A percentile compares a stretch with the other conserved stretches of the same genome.
These are phyloP conservation scores for Phytophthora fragariae DNA, from an alignment of 352 stramenopile genomes.

Conservation along the genomic window DNA sequence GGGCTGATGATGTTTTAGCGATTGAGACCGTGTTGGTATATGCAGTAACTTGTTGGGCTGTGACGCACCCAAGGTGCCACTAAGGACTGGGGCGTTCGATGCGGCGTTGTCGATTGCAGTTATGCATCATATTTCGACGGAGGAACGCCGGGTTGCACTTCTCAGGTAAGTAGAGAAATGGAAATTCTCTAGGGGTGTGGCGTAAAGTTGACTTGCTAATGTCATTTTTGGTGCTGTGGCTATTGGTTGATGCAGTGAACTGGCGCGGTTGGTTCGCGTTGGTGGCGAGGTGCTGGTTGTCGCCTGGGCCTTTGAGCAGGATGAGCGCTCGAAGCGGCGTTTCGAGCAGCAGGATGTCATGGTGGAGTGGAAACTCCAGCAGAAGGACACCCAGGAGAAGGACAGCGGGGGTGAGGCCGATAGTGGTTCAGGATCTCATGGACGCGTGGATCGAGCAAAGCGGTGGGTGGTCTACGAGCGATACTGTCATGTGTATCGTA, in stretches of 20 bases:
- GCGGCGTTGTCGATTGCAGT: conserved; percentile 87
- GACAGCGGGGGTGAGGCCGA: conserved; percentile 14
- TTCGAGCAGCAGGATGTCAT: conserved; percentile 86
- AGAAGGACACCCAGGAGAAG: conserved; percentile 65
- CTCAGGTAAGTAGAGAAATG: too few species aligned
- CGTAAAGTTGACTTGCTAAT: background rate
- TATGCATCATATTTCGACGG: conserved; percentile 85
- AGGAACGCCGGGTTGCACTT: conserved; percentile 69
- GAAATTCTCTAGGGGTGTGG: too few species aligned
- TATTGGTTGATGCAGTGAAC: conserved; percentile 47
- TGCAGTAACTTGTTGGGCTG: conserved; percentile 70
- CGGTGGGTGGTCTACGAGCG: conserved; percentile 83
- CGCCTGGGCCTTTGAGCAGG: conserved; percentile 87
- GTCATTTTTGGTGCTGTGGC: background rate
- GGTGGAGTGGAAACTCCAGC: conserved; percentile 88
- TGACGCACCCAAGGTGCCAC: conserved; percentile 71
- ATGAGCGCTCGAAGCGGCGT: conserved; percentile 74
- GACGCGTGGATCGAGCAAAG: conserved; percentile 52
- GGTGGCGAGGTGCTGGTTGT: conserved; percentile 71
- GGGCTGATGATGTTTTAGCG: background rate
- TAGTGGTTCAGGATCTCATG: conserved; percentile 35
- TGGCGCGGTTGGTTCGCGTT: conserved; percentile 69
- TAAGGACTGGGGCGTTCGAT: conserved; percentile 69
- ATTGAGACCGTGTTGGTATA: conserved; percentile 2
- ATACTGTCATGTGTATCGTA: conserved; percentile 87